Evolutionary conservation across 441 rosid genomes (phyloP), one percentile per base, ranked within the genome.

Genomic region (Gossypium lobatum): DNA sequence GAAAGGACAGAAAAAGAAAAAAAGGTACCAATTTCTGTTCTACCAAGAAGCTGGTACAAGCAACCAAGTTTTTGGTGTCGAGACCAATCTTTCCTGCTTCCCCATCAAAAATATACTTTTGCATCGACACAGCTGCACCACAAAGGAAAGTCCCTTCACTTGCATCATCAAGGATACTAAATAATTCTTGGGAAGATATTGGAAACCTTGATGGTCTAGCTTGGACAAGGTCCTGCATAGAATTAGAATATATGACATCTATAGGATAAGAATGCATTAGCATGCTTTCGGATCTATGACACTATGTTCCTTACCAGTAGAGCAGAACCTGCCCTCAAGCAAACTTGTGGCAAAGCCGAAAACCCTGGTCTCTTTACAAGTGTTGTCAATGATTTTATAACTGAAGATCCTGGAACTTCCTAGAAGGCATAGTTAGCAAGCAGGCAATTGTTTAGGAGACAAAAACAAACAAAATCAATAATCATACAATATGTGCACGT

Each of bases 121-220:
- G 97, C 85, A 95, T 84, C 77, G 86, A 84, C 21, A 78, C 80
- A 68, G 93, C 91, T 63, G 90, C 78, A 62, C 91, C 93, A 79
- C 82, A 81, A 55, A 95, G 82, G 79, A 95, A 95, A 64, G 94
- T 93, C 65, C 81, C 89, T 82, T 95, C 99, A 82, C 99, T 95
- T 76, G 98, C 97, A 80, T 95, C 93, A 75, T 95, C 99, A 67
- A 95, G 97, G 77, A 91, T 83, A 75, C 86, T 77, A 79, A 95
- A 93, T 48, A 95, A 83, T 73, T 89, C 91, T 65, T 82, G 82
- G 9, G 98, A 93, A 55, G 96, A 80, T 73, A 90, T 75, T 25
- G 97, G 94, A 83, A 88, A 88, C 81, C 87, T 88, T 14, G 84
- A 79, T 72, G 90, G 79, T 78, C 85, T 88, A 73, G 83, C 80